Base-by-base conservation (phyloP, 345 rosid genomes). In the Populus simonii region DNA sequence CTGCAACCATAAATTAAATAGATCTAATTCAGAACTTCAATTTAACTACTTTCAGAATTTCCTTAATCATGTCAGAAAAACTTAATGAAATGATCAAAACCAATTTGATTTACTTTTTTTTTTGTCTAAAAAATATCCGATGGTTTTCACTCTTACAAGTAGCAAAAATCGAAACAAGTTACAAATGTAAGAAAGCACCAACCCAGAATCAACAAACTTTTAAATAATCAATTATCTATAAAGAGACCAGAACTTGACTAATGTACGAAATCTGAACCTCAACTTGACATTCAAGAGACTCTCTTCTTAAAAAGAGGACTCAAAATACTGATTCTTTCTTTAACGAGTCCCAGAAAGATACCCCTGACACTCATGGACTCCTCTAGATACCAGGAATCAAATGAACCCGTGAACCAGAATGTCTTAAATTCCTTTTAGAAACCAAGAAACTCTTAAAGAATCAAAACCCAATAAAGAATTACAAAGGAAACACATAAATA, bases 1-100 rank as follows among this genome's bases (percentile, higher is more conserved):
- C 99, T 95, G 93, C 89, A 83, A 75, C 10, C 72, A 53, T 68
- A 31, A 74, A 77, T 41, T 36, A 76, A 41, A 47, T 6, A 71
- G 79, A 87, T 82, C 82, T 63, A 68, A 9, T 65, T 74, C 45
- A 36, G 49, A 38, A 36, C 29, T 55, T 69, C 65, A 51, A 41
- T 33, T 4, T 6, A 65, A 47, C 6, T 39, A 53, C 59, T 53
- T 53, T 2, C 0, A 6, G n/a, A 53, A 1, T 1, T 53, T 53
- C 59, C 18, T 18, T 53, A 6, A 53, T 53, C 59, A 63, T 45
- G 17, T 10, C 0, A 41, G 29, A 4, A 2, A 3, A 25, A 27
- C 27, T 16, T 4, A 4, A 63, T 22, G 29, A 41, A 53, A 11
- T n/a, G 29, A 25, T 29, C 16, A 10, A 38, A 17, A 74, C 33